phyloP scores from a whole-genome alignment of 805 yeast genomes.

The Grigorovia yakushimaensis region DNA sequence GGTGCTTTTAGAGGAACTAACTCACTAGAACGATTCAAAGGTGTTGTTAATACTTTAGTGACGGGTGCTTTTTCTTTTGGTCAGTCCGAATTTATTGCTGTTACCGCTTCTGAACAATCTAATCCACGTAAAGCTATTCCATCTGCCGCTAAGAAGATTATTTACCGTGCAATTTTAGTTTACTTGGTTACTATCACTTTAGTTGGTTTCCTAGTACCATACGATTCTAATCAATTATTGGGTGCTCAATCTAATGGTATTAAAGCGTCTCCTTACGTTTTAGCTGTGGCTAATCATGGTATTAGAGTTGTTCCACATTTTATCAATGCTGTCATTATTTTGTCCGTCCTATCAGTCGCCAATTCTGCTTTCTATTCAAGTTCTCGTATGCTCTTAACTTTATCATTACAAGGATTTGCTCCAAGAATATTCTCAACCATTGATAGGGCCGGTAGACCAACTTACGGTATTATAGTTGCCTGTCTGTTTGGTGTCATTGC shows the following conservation, averaged over 20 bases:
- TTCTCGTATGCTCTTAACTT: constrained; percentile 59
- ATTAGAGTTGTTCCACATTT: constrained; percentile 59
- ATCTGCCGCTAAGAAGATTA: constrained; percentile 44
- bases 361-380: constrained; percentile 65
- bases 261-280: constrained; percentile 60
- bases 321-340: constrained; percentile 61
- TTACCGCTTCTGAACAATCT: constrained; percentile 49
- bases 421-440: constrained; percentile 46
- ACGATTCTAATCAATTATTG: constrained; percentile 32
- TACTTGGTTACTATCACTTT: constrained; percentile 39
- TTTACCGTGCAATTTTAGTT: constrained; percentile 44
- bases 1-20: constrained; percentile 38
- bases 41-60: constrained; percentile 43
- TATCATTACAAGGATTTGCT: constrained; percentile 65
- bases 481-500: constrained; percentile 50
- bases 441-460: constrained; percentile 55
- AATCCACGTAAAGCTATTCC: constrained; percentile 50
- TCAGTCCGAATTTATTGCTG: constrained; percentile 49
- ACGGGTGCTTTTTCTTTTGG: constrained; percentile 54
- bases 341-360: constrained; percentile 68
- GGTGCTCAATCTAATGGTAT: constrained; percentile 37
- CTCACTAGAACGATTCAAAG: constrained; percentile 41
- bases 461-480: constrained; percentile 43
- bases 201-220: constrained; percentile 48
- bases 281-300: constrained; percentile 51